Evolutionary conservation across 192 early-diverging fungal genomes (phyloP), one percentile per base, ranked within the genome.

Genomic region (Linnemannia schmuckeri): DNA sequence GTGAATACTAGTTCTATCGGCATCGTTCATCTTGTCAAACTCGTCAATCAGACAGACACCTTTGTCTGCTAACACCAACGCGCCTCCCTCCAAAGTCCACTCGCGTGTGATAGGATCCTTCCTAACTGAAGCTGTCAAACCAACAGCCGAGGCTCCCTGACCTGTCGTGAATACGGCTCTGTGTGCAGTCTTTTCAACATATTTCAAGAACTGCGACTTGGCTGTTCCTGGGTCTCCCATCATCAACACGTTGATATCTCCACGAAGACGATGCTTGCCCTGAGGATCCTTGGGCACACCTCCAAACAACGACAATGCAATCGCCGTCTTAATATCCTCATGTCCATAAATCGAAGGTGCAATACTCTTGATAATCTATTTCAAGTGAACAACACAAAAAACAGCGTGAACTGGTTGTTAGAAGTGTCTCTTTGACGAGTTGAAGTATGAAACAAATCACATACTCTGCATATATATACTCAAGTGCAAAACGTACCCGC

Each of bases 291-390:
- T 99, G 80, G 96, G 90, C 6, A 98, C 97, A 78, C 98, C 98
- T 78, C 98, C 96, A 92, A 99, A 99, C 91, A 99, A 93, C 35
- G 97, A 93, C 38, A 99, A 88, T 4, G 97, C 96, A 87, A 99
- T 90, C 9, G 96, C 97, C 3, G 97, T 96, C 80, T 98, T 98
- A 89, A 99, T 97, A 85, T 98, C 96, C 70, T 98, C 97, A 86
- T 99, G 98, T 40, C 98, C 98, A 91, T 96, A 98, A 85, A 99
- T 99, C n/a, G 98, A 99, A 30, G 98, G 98, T 13, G 98, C 98
- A 71, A 99, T 98, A 72, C 94, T 96, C 88, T 96, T 95, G 80
- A 98, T 94, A 72, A 99, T 96, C 92, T 96, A 72, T 70, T 24
- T 69, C 33, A 41, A n/a, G 9, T 41, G 22, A 17, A 33, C 18